These are phyloP conservation scores for Ichthyophthirius multifiliis DNA, from an alignment of 169 alveolate genomes.

Conservation along the genomic window DNA sequence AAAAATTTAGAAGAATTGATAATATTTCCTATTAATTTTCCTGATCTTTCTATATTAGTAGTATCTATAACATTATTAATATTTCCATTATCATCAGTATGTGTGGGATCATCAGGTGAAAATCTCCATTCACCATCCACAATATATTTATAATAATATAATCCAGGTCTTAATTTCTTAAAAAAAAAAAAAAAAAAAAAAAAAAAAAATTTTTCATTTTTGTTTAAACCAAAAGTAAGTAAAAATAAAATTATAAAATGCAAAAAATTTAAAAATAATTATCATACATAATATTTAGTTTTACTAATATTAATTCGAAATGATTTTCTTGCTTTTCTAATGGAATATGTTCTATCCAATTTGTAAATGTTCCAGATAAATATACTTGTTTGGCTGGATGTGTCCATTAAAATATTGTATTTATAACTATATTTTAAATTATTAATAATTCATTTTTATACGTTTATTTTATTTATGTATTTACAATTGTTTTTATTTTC, in stretches of 20 bases:
- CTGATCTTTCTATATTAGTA: constrained; percentile 27
- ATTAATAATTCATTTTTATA: neutral
- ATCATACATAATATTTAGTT: neutral
- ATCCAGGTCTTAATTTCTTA: constrained; percentile 52
- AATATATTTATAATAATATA: constrained; percentile 71
- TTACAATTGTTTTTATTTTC: neutral
- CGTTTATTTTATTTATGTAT: neutral
- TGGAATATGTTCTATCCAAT: constrained; percentile 61
- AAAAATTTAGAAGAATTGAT: constrained; percentile 16
- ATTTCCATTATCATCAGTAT: constrained; percentile 72
- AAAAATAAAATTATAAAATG: neutral
- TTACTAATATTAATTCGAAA: constrained; percentile 31
- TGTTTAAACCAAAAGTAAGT: neutral
- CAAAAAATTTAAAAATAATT: too few relatives aligned
- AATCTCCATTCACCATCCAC: constrained; percentile 85
- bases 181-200: neutral
- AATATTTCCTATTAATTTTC: neutral
- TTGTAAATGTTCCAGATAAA: constrained; percentile 68
- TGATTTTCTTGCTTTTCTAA: constrained; percentile 64
- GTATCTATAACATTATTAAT: constrained; percentile 76
- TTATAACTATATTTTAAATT: constrained; percentile 8
- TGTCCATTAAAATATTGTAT: constrained; percentile 66
- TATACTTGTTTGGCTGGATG: constrained; percentile 68
- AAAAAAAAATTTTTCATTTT: neutral
- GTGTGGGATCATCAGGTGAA: constrained; percentile 71